Percentiles rank a stretch among this genome's conserved stretches.
Conservation (phyloP, 2,329 filamentous ascomycete species). For the Xylariaceae sp. region DNA sequence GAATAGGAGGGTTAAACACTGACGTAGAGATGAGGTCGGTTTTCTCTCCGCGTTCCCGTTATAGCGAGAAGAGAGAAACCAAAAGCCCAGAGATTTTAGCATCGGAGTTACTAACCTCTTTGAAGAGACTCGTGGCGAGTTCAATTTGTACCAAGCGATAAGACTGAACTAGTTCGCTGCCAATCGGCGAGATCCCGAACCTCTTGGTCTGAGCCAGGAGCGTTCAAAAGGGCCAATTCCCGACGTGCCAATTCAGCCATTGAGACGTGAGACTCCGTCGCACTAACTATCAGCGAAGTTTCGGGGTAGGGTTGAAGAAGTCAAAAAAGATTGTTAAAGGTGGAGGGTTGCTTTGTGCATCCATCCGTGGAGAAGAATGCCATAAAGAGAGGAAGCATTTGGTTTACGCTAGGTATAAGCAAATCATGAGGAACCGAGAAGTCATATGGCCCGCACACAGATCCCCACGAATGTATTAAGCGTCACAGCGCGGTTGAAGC, state of each 20-base stretch:
- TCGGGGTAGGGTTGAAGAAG: conserved; percentile 1
- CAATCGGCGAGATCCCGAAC: neutral
- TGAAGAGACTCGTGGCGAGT: neutral
- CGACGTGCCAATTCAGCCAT: neutral
- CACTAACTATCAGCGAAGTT: neutral
- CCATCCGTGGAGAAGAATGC: neutral
- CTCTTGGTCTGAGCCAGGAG: neutral
- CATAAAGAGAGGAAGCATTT: conserved; percentile 10
- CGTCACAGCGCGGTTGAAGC: too few relatives aligned
- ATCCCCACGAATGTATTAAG: conserved; percentile 6
- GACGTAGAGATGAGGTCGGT: too few relatives aligned
- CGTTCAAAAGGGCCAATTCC: neutral
- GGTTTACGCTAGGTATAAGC: neutral
- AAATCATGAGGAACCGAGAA: neutral
- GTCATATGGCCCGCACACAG: neutral
- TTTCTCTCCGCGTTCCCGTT: neutral
- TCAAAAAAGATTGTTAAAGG: neutral
- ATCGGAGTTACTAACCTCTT: neutral
- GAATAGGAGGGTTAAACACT: neutral
- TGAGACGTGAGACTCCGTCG: neutral
- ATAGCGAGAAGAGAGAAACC: neutral
- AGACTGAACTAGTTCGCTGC: neutral
- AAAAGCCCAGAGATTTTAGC: neutral
- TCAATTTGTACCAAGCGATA: neutral
- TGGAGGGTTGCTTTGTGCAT: neutral